phyloP scores from a whole-genome alignment of 495 filamentous ascomycete genomes.

The Venustampulla echinocandica region DNA sequence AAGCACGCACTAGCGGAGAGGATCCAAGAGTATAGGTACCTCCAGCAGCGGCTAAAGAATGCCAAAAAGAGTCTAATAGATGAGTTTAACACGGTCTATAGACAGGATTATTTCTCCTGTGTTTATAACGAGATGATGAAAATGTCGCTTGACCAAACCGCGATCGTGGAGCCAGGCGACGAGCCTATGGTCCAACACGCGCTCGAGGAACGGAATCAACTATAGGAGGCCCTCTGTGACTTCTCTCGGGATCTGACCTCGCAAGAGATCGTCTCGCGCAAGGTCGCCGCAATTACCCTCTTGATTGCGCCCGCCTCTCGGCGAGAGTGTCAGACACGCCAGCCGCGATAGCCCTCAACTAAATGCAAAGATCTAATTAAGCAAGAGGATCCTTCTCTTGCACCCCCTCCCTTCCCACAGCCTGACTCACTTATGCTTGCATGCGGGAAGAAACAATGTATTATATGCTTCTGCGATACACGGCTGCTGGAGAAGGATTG shows the following conservation, averaged over 20 bases:
- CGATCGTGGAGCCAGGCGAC: slow-evolving; percentile 9
- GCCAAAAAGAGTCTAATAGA: slow-evolving; percentile 8
- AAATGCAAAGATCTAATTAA: slow-evolving; percentile 4
- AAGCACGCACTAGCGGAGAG: slow-evolving; percentile 8
- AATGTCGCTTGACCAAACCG: slow-evolving; percentile 8
- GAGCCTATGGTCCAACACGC: slow-evolving; percentile 12
- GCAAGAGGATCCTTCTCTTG: slow-evolving; percentile 7
- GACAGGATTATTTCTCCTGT: slow-evolving; percentile 18
- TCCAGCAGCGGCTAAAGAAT: slow-evolving; percentile 2
- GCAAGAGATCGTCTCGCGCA: slow-evolving; percentile 6
- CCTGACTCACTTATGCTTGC: slow-evolving; percentile 1
- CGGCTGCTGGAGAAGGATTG: slow-evolving; percentile 11
- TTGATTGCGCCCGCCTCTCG: slow-evolving; percentile 1
- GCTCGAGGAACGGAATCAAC: slow-evolving; percentile 12
- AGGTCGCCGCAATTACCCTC: slow-evolving; percentile 8
- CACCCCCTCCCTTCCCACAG: slow-evolving; percentile 1
- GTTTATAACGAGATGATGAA: slow-evolving; percentile 21
- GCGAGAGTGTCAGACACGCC: slow-evolving; percentile 10
- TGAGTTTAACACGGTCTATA: slow-evolving; percentile 5
- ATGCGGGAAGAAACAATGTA: slow-evolving; percentile 10
- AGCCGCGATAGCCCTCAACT: slow-evolving; percentile 4
- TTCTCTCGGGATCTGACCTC: slow-evolving; percentile 10
- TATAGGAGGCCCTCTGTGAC: slow-evolving; percentile 8
- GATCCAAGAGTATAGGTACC: not conserved
- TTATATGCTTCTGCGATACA: slow-evolving; percentile 9